These are phyloP conservation scores for Wickerhamiella slavikovae DNA, from an alignment of 805 yeast genomes.

Conservation along the genomic window DNA sequence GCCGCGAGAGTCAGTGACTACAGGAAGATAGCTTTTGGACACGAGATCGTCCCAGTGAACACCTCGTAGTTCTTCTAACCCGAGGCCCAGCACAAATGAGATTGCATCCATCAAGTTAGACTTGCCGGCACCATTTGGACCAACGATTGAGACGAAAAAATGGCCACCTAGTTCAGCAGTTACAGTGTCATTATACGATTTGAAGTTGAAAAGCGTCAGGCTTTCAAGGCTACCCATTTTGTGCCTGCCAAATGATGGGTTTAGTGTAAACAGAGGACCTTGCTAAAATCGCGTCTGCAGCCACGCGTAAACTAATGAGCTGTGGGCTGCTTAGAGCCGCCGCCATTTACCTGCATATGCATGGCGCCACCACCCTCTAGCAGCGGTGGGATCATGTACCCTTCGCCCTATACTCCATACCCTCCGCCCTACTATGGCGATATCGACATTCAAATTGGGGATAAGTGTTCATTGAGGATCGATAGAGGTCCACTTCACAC, in stretches of 20 bases:
- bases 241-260: too few relatives aligned
- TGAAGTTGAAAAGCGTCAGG: constrained; percentile 67
- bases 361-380: too few relatives aligned
- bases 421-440: too few relatives aligned
- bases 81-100: constrained; percentile 78
- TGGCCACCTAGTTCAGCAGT: constrained; percentile 59
- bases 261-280: neutral
- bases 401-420: too few relatives aligned
- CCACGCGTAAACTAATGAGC: too few relatives aligned
- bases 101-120: constrained; percentile 96
- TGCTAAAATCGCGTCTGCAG: neutral
- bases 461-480: too few relatives aligned
- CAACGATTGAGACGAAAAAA: constrained; percentile 74
- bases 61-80: constrained; percentile 58
- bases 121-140: constrained; percentile 98
- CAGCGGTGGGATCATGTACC: too few relatives aligned
- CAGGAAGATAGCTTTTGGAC: constrained; percentile 71
- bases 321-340: too few relatives aligned
- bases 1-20: too few relatives aligned
- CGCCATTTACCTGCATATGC: too few relatives aligned
- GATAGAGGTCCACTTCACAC: too few relatives aligned
- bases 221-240: constrained; percentile 69
- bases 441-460: too few relatives aligned
- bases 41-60: constrained; percentile 52
- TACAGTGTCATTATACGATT: constrained; percentile 66